Percentiles rank a stretch among this genome's conserved stretches.
These are phyloP conservation scores for Pinus albicaulis DNA, from an alignment of 75 land plant species.

Conservation along the genomic window DNA sequence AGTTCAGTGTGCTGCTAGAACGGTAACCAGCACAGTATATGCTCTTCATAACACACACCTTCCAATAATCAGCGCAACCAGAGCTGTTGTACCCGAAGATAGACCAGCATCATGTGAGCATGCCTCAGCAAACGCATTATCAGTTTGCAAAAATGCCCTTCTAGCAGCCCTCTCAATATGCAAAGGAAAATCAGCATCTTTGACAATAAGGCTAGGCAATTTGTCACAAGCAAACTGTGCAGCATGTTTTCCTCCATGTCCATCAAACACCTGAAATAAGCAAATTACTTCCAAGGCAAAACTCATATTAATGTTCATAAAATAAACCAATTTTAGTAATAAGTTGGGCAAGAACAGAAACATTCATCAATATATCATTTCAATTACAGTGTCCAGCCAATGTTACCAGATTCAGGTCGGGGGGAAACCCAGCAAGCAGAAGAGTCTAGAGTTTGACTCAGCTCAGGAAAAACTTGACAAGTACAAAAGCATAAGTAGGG, in stretches of 20 bases:
- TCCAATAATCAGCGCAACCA: conserved; percentile 69
- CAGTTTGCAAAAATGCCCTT: conserved; percentile 62
- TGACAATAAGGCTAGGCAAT: conserved; percentile 62
- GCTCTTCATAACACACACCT: conserved; percentile 28
- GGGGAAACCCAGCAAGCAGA: too few species aligned
- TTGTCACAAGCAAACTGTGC: conserved; percentile 73
- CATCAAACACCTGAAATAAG: conserved; percentile 70
- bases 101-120: conserved; percentile 45
- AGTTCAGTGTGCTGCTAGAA: not conserved
- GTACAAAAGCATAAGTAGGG: too few species aligned
- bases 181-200: conserved; percentile 64
- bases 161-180: conserved; percentile 66
- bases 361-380: not conserved
- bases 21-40: not conserved
- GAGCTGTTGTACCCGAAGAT: conserved; percentile 75
- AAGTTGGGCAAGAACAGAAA: not conserved
- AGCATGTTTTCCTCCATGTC: conserved; percentile 72
- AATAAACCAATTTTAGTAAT: not conserved
- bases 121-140: conserved; percentile 47
- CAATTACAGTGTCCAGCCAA: not conserved
- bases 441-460: too few species aligned
- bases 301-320: not conserved
- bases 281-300: not conserved
- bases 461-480: too few species aligned
- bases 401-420: too few species aligned